Conservation (phyloP, 306 rosid species). For the Dicorynia guianensis region DNA sequence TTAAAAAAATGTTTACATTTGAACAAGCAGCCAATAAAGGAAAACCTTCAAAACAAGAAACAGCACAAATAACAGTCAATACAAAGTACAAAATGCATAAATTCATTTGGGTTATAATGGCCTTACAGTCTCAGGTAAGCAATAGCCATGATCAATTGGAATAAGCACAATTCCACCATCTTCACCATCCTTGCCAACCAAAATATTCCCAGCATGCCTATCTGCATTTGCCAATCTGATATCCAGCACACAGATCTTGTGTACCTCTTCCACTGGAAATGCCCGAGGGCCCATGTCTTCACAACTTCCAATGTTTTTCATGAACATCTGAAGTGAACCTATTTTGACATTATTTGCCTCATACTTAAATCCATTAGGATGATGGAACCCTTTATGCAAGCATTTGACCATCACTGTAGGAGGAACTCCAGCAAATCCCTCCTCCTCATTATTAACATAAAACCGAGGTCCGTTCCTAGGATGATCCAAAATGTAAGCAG, state of each 20-base stretch:
- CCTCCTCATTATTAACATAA: slow-evolving; percentile 26
- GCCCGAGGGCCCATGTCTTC: slow-evolving; percentile 70
- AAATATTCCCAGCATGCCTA: slow-evolving; percentile 73
- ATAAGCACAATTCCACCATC: slow-evolving; percentile 53
- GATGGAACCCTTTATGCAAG: slow-evolving; percentile 58
- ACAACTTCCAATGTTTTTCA: slow-evolving; percentile 64
- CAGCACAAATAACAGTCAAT: neutral
- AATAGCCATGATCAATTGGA: slow-evolving; percentile 76
- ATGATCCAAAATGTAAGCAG: slow-evolving; percentile 75
- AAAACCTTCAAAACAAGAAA: neutral
- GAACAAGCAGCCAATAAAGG: neutral
- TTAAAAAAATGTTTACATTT: slow-evolving; percentile 18
- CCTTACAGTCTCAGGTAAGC: slow-evolving; percentile 67
- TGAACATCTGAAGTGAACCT: slow-evolving; percentile 69
- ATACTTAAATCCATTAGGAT: slow-evolving; percentile 53
- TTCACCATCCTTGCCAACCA: slow-evolving; percentile 52
- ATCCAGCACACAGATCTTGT: slow-evolving; percentile 71
- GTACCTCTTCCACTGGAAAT: slow-evolving; percentile 68
- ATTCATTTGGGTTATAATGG: slow-evolving; percentile 7
- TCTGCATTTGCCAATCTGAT: slow-evolving; percentile 74
- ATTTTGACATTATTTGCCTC: slow-evolving; percentile 47
- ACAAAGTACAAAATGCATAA: slow-evolving; percentile 1
- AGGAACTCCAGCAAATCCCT: slow-evolving; percentile 70
- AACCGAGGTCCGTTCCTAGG: slow-evolving; percentile 57
- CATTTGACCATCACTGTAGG: slow-evolving; percentile 66